Evolutionary conservation across 2,329 filamentous ascomycete genomes (phyloP).

Genomic region (Ceratocystis alfenasii): DNA sequence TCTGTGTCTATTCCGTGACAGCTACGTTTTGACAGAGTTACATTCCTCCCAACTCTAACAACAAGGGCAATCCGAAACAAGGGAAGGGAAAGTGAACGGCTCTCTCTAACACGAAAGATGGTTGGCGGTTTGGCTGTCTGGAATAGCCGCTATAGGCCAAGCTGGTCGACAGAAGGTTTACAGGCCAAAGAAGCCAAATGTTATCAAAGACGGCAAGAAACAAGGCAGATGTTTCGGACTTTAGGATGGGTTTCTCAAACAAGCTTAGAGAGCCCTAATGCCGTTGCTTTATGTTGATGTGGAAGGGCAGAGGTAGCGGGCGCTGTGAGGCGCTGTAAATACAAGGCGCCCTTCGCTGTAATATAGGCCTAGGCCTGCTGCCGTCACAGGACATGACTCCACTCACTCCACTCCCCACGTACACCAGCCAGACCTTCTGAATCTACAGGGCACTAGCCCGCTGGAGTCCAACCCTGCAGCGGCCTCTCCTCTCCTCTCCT

Average conservation of each 20-base stretch:
- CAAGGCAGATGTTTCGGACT: background rate
- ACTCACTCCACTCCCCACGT: no score
- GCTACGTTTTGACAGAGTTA: constrained; percentile 11
- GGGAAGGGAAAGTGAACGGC: background rate
- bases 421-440: background rate
- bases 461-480: background rate
- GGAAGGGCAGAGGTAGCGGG: background rate
- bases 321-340: background rate
- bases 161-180: background rate
- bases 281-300: background rate
- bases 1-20: constrained; percentile 9
- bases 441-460: background rate
- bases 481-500: background rate
- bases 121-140: background rate
- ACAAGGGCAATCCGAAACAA: constrained; percentile 1
- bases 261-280: background rate
- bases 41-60: constrained; percentile 10
- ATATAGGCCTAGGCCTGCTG: no score
- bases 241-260: background rate
- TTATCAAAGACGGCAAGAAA: background rate
- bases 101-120: background rate
- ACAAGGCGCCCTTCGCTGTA: background rate
- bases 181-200: background rate
- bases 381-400: no score
- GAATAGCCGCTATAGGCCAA: no score